Evolutionary conservation across 768 basidiomycete genomes (phyloP).

Genomic region (Leucocoprinus sp.): DNA sequence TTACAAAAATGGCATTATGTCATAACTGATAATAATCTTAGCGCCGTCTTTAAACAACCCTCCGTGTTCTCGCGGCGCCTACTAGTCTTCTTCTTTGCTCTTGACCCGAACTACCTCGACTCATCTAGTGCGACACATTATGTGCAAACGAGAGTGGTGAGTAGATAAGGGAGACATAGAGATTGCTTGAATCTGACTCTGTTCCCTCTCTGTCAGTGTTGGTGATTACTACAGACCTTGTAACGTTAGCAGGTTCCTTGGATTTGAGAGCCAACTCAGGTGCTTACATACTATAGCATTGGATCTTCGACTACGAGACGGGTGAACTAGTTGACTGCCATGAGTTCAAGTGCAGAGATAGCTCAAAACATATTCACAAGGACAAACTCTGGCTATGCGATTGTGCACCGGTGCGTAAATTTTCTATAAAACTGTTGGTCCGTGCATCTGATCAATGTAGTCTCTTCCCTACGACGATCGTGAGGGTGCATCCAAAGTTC

Average conservation of each 20-base stretch:
- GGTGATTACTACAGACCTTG: slow-evolving; percentile 39
- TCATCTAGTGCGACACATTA: slow-evolving; percentile 14
- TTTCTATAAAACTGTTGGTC: neutral
- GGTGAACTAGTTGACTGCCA: slow-evolving; percentile 52
- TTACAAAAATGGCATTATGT: neutral
- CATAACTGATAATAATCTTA: neutral
- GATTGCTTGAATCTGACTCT: neutral
- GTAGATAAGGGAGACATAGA: neutral
- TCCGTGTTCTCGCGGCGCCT: neutral
- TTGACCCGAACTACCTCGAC: no score
- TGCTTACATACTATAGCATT: slow-evolving; percentile 37
- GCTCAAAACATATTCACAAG: slow-evolving; percentile 51
- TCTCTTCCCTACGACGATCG: slow-evolving; percentile 18
- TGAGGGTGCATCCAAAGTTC: slow-evolving; percentile 45
- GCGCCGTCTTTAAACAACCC: neutral
- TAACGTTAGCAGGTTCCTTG: slow-evolving; percentile 23
- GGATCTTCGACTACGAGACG: slow-evolving; percentile 53
- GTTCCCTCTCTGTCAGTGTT: slow-evolving; percentile 18
- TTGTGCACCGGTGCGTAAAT: slow-evolving; percentile 6
- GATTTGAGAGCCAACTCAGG: slow-evolving; percentile 10
- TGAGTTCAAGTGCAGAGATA: slow-evolving; percentile 40
- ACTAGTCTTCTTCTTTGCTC: no score
- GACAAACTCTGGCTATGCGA: slow-evolving; percentile 6
- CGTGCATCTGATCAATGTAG: neutral
- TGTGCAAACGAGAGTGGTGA: slow-evolving; percentile 46